Evolutionary conservation across 1,284 basidiomycete species (phyloP).

Genomic region (Ustilago curta): DNA sequence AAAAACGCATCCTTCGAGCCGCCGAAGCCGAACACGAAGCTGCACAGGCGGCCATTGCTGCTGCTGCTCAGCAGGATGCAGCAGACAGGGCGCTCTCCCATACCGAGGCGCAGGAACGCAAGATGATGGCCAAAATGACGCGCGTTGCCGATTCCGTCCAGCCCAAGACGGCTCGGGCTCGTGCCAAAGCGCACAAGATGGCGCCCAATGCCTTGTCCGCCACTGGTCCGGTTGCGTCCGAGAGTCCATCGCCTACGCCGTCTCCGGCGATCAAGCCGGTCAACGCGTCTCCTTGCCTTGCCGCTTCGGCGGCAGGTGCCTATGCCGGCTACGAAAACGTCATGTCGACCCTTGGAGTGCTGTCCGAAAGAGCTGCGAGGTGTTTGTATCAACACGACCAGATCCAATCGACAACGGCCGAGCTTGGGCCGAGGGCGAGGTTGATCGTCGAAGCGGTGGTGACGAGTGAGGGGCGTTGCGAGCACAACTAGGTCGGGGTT

Average conservation of each 20-base stretch:
- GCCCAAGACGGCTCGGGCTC: constrained; percentile 45
- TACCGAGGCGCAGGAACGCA: constrained; percentile 28
- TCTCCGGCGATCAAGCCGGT: neutral
- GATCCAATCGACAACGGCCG: too few species aligned
- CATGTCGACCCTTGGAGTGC: constrained; percentile 34
- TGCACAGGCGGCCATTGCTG: neutral
- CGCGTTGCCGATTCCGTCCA: constrained; percentile 41
- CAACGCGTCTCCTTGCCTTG: neutral
- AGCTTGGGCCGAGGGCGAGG: too few species aligned
- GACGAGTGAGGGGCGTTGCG: constrained; percentile 11
- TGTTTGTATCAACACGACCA: too few species aligned
- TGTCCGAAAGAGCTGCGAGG: constrained; percentile 38
- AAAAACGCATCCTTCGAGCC: constrained; percentile 44
- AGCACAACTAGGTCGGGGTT: constrained; percentile 23
- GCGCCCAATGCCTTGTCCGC: neutral
- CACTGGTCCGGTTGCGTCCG: neutral
- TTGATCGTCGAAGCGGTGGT: constrained; percentile 49
- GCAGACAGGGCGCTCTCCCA: constrained; percentile 19
- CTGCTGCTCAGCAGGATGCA: constrained; percentile 12
- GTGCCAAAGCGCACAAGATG: constrained; percentile 26
- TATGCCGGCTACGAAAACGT: constrained; percentile 43
- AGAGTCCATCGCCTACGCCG: constrained; percentile 15
- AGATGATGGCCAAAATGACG: constrained; percentile 50
- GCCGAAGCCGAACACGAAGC: constrained; percentile 25
- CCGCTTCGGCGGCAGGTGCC: constrained; percentile 4